Evolutionary conservation across 495 filamentous ascomycete species (phyloP).

Genomic region (Cenococcum geophilum): DNA sequence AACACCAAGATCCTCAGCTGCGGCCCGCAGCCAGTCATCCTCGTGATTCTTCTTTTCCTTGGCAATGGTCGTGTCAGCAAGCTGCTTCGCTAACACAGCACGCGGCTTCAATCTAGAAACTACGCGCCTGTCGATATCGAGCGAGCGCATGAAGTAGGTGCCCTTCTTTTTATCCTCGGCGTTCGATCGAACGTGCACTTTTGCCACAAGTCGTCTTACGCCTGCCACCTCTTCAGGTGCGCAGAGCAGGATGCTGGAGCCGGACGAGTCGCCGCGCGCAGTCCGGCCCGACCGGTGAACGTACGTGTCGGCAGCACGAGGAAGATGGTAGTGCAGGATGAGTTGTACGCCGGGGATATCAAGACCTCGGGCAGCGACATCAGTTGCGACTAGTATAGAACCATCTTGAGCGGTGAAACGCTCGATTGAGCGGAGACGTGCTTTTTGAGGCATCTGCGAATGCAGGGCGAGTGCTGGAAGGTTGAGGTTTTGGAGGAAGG

Average conservation of each 20-base stretch:
- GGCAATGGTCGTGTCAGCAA: slow-evolving; percentile 73
- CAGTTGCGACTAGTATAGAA: slow-evolving; percentile 83
- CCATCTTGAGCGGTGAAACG: slow-evolving; percentile 60
- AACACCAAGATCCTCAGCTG: slow-evolving; percentile 89
- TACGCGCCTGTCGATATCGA: slow-evolving; percentile 77
- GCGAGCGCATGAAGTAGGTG: slow-evolving; percentile 58
- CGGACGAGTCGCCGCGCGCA: slow-evolving; percentile 69
- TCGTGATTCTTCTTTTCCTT: slow-evolving; percentile 81
- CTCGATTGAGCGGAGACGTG: slow-evolving; percentile 87
- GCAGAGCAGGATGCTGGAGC: slow-evolving; percentile 80
- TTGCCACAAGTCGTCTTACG: slow-evolving; percentile 74
- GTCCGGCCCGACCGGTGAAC: slow-evolving; percentile 95
- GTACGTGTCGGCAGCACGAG: slow-evolving; percentile 84
- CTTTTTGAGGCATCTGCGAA: slow-evolving; percentile 93
- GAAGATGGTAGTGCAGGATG: slow-evolving; percentile 91
- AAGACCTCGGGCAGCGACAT: slow-evolving; percentile 92
- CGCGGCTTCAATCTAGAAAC: slow-evolving; percentile 69
- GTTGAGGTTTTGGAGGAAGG: slow-evolving; percentile 76
- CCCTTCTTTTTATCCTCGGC: slow-evolving; percentile 43
- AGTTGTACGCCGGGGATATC: slow-evolving; percentile 86
- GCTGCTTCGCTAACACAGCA: slow-evolving; percentile 67
- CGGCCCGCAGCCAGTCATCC: slow-evolving; percentile 74
- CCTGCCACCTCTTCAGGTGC: slow-evolving; percentile 84
- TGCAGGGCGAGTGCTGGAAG: slow-evolving; percentile 75
- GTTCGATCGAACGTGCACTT: slow-evolving; percentile 59